phyloP scores from a whole-genome alignment of 2,329 filamentous ascomycete genomes.

The Grosmannia clavigera region DNA sequence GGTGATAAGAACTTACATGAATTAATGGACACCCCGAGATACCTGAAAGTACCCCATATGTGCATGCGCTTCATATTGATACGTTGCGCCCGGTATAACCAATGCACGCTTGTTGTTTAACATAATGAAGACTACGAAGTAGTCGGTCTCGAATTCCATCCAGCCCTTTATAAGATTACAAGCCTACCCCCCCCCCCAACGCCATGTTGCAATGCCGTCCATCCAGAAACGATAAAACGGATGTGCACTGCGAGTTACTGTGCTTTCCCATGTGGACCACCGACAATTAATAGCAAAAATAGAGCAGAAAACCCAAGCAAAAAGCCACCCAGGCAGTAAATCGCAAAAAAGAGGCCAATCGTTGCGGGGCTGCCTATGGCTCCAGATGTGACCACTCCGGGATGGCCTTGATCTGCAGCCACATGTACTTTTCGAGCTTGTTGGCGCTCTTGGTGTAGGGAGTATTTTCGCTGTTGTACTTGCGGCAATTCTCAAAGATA shows the following conservation, averaged over 20 bases:
- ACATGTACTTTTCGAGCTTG: constrained; percentile 90
- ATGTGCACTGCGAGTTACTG: too few species aligned
- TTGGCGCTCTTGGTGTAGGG: constrained; percentile 92
- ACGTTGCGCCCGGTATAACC: not conserved
- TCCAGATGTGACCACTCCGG: constrained; percentile 72
- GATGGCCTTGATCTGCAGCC: constrained; percentile 79
- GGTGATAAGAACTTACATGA: not conserved
- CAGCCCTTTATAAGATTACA: too few species aligned
- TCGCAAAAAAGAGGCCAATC: not conserved
- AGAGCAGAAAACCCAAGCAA: not conserved
- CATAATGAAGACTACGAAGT: too few species aligned
- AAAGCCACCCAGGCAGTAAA: too few species aligned
- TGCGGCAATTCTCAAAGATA: constrained; percentile 87
- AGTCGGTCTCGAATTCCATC: too few species aligned
- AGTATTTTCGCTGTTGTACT: constrained; percentile 93
- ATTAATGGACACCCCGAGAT: not conserved
- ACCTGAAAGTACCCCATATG: not conserved
- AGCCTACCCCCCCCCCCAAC: too few species aligned
- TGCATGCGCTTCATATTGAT: too few species aligned
- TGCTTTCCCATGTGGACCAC: too few species aligned
- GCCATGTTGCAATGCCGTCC: too few species aligned
- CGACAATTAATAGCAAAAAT: too few species aligned
- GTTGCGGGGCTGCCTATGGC: not conserved
- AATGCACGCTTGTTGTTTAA: too few species aligned
- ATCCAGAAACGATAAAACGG: too few species aligned